Base-by-base conservation (phyloP, 2,329 filamentous ascomycete genomes). In the Lachnellula arida region DNA sequence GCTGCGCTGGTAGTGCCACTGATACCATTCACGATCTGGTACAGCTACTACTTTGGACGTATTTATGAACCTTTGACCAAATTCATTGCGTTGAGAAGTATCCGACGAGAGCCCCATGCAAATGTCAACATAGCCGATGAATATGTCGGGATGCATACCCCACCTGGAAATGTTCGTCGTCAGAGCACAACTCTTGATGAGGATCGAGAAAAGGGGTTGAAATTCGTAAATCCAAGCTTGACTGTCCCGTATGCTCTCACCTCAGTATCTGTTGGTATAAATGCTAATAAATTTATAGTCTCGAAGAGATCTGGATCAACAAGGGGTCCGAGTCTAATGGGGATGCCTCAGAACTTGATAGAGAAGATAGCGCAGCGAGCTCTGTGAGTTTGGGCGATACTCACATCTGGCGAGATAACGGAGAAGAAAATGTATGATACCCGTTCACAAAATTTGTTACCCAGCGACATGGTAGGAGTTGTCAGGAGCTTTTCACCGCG, bases 71-170 rank as follows among this genome's bases (percentile, higher is more conserved):
- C 94, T 0, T 75, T 99, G 57, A 96, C 92, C 72, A 87, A 85
- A 64, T 97, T 94, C 70, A 97, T 99, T 69, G 91, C 95, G 28
- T 76, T 99, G 46, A 82, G 90, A 60, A 96, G 91, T 65, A 90
- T 99, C 57, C 82, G 86, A 62, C 78, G 83, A 25, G 79, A 82
- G 2, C 78, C 83, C n/a, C 75, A 77, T 40, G 73, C 77, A 6
- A 74, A 72, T 7, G 70, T 72, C 17, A 72, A 72, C 37, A 74
- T 75, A 50, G 68, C 77, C 32, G 77, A 80, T 14, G 68, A 69
- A 7, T 71, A 72, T 9, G 68, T 68, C 22, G 62, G 61, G 5
- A 58, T 64, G 12, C 49, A 62, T 49, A 56, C 54, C 14, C 65
- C 65, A 35, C 58, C 65, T 39, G 67, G 64, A 46, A 43, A 58